Conservation (phyloP, 2,329 filamentous ascomycete species). For the Pleoardoris graminearum region DNA sequence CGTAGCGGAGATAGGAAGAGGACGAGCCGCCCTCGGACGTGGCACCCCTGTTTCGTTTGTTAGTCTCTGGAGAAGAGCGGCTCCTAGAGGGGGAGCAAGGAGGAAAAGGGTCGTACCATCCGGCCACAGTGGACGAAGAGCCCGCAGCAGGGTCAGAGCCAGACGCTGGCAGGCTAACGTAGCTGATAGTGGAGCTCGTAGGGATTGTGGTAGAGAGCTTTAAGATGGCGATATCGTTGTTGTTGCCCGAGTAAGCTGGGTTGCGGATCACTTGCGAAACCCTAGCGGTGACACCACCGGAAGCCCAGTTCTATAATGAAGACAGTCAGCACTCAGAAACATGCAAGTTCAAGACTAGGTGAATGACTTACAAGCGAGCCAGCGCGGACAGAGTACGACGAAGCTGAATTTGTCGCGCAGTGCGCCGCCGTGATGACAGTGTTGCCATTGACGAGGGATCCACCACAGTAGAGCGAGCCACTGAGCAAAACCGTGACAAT, state of each 20-base stretch:
- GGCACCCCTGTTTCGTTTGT: slow-evolving; percentile 4
- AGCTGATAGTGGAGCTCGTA: slow-evolving; percentile 26
- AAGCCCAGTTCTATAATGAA: slow-evolving; percentile 17
- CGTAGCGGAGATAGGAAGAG: slow-evolving; percentile 6
- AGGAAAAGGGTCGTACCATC: slow-evolving; percentile 18
- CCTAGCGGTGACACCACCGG: slow-evolving; percentile 24
- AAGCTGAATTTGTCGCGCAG: not conserved
- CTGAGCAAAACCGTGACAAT: slow-evolving; percentile 6
- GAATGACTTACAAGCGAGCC: slow-evolving; percentile 7
- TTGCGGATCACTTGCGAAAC: slow-evolving; percentile 25
- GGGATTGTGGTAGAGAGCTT: slow-evolving; percentile 29
- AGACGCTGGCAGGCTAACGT: slow-evolving; percentile 24
- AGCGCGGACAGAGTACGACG: slow-evolving; percentile 3
- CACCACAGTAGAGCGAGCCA: slow-evolving; percentile 9
- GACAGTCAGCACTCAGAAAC: not conserved
- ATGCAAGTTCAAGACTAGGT: not conserved
- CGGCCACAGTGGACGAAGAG: slow-evolving; percentile 24
- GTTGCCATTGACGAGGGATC: slow-evolving; percentile 10
- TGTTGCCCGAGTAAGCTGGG: slow-evolving; percentile 23
- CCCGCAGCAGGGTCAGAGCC: slow-evolving; percentile 28
- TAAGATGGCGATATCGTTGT: slow-evolving; percentile 30
- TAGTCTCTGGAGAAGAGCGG: not conserved
- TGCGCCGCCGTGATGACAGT: slow-evolving; percentile 16
- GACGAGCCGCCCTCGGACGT: not conserved
- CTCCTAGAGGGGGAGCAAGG: not conserved